A percentile compares a stretch with the other conserved stretches of the same genome.
These are phyloP conservation scores for Posidonia oceanica DNA, from an alignment of 116 monocot species.

Conservation along the genomic window DNA sequence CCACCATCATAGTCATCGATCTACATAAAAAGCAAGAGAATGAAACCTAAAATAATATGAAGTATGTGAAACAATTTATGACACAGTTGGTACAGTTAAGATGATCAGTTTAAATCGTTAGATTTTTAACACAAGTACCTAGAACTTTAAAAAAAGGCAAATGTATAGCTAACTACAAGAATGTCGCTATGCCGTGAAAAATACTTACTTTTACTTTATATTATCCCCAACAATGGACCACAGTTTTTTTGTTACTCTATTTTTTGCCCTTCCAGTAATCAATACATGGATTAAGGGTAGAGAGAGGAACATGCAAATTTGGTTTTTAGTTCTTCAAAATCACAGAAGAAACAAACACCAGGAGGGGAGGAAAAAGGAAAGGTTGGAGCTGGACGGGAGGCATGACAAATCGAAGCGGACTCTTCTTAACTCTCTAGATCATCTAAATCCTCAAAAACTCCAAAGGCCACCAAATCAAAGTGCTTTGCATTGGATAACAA, in stretches of 20 bases:
- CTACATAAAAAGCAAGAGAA: slow-evolving; percentile 6
- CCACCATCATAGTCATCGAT: slow-evolving; percentile 12
- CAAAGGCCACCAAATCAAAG: no score
- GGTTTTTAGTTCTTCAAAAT: no score
- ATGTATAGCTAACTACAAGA: background rate
- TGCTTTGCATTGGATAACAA: no score
- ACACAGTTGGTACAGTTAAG: background rate
- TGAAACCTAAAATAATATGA: background rate
- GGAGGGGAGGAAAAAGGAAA: no score
- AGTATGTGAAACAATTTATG: background rate
- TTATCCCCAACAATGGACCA: background rate
- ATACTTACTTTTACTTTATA: background rate
- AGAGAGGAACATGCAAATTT: no score
- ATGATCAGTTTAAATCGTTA: background rate
- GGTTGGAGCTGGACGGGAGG: no score
- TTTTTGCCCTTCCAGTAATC: no score
- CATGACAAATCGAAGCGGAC: no score
- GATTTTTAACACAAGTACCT: background rate
- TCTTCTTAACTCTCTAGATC: no score
- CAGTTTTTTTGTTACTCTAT: background rate
- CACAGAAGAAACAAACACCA: no score
- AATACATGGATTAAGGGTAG: no score
- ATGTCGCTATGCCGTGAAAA: background rate
- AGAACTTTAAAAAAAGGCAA: background rate
- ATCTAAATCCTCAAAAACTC: no score